These are phyloP conservation scores for Elsinoe perseae DNA, from an alignment of 2,329 filamentous ascomycete genomes.

Conservation along the genomic window DNA sequence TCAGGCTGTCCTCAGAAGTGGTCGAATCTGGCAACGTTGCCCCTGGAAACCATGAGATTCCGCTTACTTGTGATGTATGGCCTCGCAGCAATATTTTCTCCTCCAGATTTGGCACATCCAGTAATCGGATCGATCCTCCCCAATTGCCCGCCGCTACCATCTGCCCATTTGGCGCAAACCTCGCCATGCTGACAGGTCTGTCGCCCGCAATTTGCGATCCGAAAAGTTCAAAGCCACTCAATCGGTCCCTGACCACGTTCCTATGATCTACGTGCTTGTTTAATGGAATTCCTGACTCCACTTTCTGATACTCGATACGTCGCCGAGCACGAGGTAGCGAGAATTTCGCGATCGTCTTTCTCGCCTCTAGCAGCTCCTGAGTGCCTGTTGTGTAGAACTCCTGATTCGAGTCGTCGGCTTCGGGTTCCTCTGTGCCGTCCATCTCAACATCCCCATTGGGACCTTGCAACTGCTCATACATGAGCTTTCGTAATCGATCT, in stretches of 20 bases:
- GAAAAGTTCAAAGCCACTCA: conserved; percentile 80
- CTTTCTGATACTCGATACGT: conserved; percentile 67
- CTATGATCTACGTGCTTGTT: conserved; percentile 88
- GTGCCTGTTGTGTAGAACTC: conserved; percentile 91
- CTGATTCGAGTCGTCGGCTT: conserved; percentile 69
- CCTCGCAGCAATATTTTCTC: conserved; percentile 69
- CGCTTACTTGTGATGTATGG: conserved; percentile 83
- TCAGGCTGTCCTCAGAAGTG: conserved; percentile 60
- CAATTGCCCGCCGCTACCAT: conserved; percentile 85
- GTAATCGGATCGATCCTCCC: conserved; percentile 79
- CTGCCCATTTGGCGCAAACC: conserved; percentile 79
- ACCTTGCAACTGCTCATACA: conserved; percentile 61
- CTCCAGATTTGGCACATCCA: conserved; percentile 74
- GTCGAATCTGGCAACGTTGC: conserved; percentile 64
- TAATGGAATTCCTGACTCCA: conserved; percentile 74
- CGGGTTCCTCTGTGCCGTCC: conserved; percentile 36
- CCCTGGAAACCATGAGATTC: conserved; percentile 81
- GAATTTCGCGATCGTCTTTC: conserved; percentile 71
- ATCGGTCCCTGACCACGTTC: conserved; percentile 74
- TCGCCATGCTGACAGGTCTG: conserved; percentile 80
- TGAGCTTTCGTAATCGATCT: conserved; percentile 73
- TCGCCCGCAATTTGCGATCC: conserved; percentile 90
- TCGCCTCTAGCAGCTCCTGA: conserved; percentile 63
- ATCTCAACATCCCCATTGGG: conserved; percentile 48
- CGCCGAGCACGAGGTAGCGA: conserved; percentile 75